Evolutionary conservation across 2,329 filamentous ascomycete species (phyloP).

Genomic region (Falciphora oryzae): DNA sequence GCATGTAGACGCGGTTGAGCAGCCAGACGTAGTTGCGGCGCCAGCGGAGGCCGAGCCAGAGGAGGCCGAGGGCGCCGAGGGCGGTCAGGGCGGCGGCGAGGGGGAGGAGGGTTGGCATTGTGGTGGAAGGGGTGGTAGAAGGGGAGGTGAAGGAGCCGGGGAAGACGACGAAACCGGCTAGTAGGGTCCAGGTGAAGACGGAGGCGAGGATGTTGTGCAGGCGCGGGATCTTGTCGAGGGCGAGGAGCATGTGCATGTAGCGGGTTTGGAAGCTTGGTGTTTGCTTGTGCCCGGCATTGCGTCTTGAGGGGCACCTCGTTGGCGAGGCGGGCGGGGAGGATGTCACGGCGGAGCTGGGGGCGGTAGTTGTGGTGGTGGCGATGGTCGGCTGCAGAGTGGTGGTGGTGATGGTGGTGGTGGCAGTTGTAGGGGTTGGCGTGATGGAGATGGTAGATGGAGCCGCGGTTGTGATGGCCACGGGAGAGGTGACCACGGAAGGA

Average conservation of each 20-base stretch:
- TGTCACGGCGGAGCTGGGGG: too few relatives aligned
- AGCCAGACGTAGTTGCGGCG: slow-evolving; percentile 48
- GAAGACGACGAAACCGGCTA: slow-evolving; percentile 47
- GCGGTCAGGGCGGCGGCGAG: slow-evolving; percentile 28
- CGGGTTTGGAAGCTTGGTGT: slow-evolving; percentile 19
- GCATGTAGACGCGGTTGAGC: slow-evolving; percentile 44
- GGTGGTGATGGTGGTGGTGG: too few relatives aligned
- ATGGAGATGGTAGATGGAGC: too few relatives aligned
- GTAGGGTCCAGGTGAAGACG: slow-evolving; percentile 41
- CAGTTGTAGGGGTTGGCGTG: too few relatives aligned
- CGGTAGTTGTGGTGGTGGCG: too few relatives aligned
- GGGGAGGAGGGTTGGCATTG: slow-evolving; percentile 37
- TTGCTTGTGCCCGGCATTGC: not conserved
- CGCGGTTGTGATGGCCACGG: too few relatives aligned
- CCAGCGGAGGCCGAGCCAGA: slow-evolving; percentile 38
- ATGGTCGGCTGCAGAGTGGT: too few relatives aligned
- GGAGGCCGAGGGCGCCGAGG: slow-evolving; percentile 33
- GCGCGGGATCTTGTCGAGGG: slow-evolving; percentile 38
- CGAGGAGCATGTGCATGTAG: slow-evolving; percentile 41
- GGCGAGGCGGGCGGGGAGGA: too few relatives aligned
- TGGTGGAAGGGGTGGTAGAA: slow-evolving; percentile 13
- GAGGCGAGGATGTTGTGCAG: slow-evolving; percentile 41
- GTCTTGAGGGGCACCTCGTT: not conserved
- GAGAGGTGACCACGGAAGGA: too few relatives aligned
- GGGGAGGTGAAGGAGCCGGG: slow-evolving; percentile 43